These are phyloP conservation scores for Coemansia sp. DNA, from an alignment of 192 early-diverging fungal genomes.

Conservation along the genomic window DNA sequence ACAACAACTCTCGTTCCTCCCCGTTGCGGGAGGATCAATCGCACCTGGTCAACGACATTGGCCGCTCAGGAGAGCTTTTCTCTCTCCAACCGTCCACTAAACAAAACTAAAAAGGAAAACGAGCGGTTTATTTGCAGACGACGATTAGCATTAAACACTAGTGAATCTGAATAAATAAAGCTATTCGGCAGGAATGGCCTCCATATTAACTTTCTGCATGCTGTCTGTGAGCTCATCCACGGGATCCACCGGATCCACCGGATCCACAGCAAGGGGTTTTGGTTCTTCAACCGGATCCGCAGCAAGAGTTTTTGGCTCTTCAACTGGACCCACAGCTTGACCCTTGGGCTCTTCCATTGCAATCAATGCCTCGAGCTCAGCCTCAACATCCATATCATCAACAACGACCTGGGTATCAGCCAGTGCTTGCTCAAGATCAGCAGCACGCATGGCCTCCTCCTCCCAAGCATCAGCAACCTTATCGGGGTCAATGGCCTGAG, in stretches of 20 bases:
- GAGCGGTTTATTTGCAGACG: too few species aligned
- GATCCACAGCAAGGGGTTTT: neutral
- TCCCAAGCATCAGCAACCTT: slow-evolving; percentile 29
- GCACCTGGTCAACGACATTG: neutral
- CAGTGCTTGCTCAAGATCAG: slow-evolving; percentile 12
- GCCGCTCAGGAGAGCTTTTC: too few species aligned
- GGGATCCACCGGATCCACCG: neutral
- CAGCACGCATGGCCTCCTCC: slow-evolving; percentile 18
- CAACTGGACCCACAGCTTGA: neutral
- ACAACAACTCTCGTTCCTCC: too few species aligned
- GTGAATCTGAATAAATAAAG: too few species aligned
- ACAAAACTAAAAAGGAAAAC: too few species aligned
- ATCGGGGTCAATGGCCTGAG: neutral
- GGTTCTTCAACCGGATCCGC: neutral
- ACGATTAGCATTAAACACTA: too few species aligned
- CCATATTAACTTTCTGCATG: neutral
- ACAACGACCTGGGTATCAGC: slow-evolving; percentile 1
- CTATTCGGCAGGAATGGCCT: neutral
- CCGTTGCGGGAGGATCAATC: too few species aligned
- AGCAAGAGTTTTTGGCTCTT: neutral
- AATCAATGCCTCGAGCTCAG: slow-evolving; percentile 36
- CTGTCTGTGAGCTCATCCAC: slow-evolving; percentile 10
- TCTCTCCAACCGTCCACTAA: too few species aligned
- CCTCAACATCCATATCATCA: slow-evolving; percentile 26
- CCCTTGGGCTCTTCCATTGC: neutral